A percentile compares a stretch with the other conserved stretches of the same genome.
phyloP scores from a whole-genome alignment of 2,329 filamentous ascomycete species.

The Cryphonectria carpinicola region DNA sequence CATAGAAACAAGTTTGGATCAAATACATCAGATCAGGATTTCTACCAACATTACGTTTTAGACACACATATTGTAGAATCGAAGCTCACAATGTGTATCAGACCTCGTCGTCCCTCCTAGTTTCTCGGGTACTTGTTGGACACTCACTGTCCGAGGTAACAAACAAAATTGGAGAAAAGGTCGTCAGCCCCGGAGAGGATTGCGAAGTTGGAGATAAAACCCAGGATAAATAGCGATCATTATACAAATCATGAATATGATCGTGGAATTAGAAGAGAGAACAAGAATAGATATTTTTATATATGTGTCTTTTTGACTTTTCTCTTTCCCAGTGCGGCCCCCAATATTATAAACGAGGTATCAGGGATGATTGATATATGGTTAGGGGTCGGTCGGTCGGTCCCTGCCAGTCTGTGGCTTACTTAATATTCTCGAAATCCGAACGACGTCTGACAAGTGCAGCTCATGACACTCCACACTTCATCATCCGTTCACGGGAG shows the following conservation, averaged over 20 bases:
- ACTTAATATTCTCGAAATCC: not conserved
- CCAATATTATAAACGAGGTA: not conserved
- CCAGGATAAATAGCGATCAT: too few relatives aligned
- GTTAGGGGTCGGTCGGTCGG: not conserved
- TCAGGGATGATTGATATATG: not conserved
- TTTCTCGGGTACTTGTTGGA: too few relatives aligned
- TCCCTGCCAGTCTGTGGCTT: not conserved
- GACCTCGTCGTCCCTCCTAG: not conserved
- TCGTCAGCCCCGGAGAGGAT: too few relatives aligned
- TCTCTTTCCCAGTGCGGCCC: not conserved
- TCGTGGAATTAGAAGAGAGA: too few relatives aligned
- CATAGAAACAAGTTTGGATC: not conserved
- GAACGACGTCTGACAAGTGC: not conserved
- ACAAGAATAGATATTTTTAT: too few relatives aligned
- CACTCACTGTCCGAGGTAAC: too few relatives aligned
- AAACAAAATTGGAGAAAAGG: too few relatives aligned
- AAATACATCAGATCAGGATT: not conserved
- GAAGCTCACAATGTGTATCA: not conserved
- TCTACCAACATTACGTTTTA: not conserved
- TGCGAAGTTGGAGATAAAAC: too few relatives aligned
- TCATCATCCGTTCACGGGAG: not conserved
- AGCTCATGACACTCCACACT: not conserved
- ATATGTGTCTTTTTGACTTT: too few relatives aligned
- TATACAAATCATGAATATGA: too few relatives aligned
- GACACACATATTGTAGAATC: not conserved